Base-by-base conservation (phyloP, 345 rosid genomes). In the Populus deltoides region DNA sequence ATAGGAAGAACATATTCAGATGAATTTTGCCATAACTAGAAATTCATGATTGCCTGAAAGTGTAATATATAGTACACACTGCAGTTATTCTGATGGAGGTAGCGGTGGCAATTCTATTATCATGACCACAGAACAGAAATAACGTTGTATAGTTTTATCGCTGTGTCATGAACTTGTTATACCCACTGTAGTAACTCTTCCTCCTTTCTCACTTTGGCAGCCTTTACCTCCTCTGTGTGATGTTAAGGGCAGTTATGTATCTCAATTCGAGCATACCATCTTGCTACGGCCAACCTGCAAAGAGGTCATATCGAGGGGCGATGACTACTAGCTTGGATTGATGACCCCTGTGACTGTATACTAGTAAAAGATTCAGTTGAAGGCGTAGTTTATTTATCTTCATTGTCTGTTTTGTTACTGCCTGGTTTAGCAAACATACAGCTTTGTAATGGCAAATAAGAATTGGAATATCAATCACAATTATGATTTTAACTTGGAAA, bases 241-340 rank as follows among this genome's bases (percentile, higher is more conserved):
- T 79, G 82, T 86, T 57, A 92, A 89, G 79, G 99, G 98, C 76
- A 96, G 98, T 77, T 96, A 89, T 36, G 97, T 96, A 0, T 93
- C 98, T 51, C 99, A 96, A 83, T 96, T 88, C 31, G 97, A 92
- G 84, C 99, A 96, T 78, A 93, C 99, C 31, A 89, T 96, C 70
- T 82, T 93, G 68, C 92, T 96, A 20, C 92, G 99, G 77, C 98
- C 99, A 0, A 92, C 94, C 66, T 96, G 99, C 97, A 93, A 93
- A 86, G 98, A 96, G 86, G 98, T 93, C 65, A 83, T 92, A 79
- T 93, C 98, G 45, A 89, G 88, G 77, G 98, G 98, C 27, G 95
- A 93, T 70, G 99, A 92, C 71, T 96, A 91, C 70, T 96, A 77
- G 74, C 5, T 13, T 38, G 45, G 22, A 12, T 12, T 1, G 71